Base-by-base conservation (phyloP, 768 basidiomycete genomes). In the Lentinula detonsa region DNA sequence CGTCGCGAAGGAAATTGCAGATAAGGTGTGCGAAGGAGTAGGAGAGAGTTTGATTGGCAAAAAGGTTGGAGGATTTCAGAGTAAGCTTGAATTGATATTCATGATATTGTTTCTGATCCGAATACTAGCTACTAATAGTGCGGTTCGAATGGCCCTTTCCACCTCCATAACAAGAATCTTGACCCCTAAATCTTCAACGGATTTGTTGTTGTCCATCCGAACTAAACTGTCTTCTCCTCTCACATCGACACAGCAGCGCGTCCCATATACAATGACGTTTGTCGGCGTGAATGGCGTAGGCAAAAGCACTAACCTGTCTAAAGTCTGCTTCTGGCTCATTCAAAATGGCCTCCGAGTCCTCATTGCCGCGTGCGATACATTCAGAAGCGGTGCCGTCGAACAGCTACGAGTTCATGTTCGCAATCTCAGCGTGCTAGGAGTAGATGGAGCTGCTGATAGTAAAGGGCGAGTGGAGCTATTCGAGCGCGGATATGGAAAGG, bases 271-370 rank as follows among this genome's bases (percentile, higher is more conserved):
- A 67, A 91, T 99, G 67, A 88, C 94, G 0, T 99, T 99, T 71
- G 95, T 98, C 45, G 97, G 97, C 13, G 97, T 99, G 40, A 99
- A 99, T 69, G 97, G 97, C 28, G 97, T 99, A 28, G 97, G 97
- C 35, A 99, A 99, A 78, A 96, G 93, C 67, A 98, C 97, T 5
- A 99, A 98, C 73, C 76, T 99, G 45, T 92, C 90, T 46, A 99
- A 99, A 78, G 96, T 99, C 54, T 95, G 94, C 74, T 99, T 98
- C 76, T 99, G 97, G 97, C 79, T 99, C 42, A 88, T 99, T 58
- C 97, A 99, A 74, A 99, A 99, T 69, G 88, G 90, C 5, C 74
- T 96, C 42, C 81, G 90, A 43, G 96, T 99, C 43, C 79, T 99
- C 65, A 98, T 99, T 67, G 97, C 97, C 46, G 97, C 97, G 11